Evolutionary conservation across 257 asterid species (phyloP), one percentile per base, ranked within the genome.

Genomic region (Perilla frutescens): DNA sequence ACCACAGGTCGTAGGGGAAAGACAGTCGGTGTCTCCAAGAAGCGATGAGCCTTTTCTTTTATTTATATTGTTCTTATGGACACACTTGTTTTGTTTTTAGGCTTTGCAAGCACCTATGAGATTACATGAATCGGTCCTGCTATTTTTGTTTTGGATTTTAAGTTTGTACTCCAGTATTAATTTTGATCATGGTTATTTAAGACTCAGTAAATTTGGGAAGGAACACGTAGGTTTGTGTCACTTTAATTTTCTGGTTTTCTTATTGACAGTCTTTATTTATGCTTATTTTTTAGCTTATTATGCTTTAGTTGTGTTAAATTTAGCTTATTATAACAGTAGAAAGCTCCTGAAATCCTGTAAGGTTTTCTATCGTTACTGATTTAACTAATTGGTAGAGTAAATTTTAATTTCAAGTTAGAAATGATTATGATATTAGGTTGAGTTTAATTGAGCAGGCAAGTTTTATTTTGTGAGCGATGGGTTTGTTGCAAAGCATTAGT

Each of bases 21-120:
- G 88, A 92, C 98, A 47, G 98, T 92, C 54, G 98, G 98, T 86
- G 98, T 92, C 75, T 92, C 96, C 69, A 92, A 92, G 94, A 92
- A 92, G 90, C 85, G 98, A 81, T 92, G 47, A 82, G 71, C 70
- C 1, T 11, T n/a, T 10, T 61, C 59, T 50, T 47, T 51, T 10
- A 40, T 68, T 31, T 63, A 3, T 58, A 3, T 54, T 8, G 37
- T 34, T 57, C 44, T 12, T 29, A 37, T 56, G 62, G 62, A 45
- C 51, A 50, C 14, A 55, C 67, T 74, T 63, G 54, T 75, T 68
- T 72, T 36, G 62, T 66, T 45, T 20, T 44, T 77, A 59, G 79
- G 71, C 14, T 80, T 14, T 54, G 20, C 69, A 37, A 26, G 29
- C 60, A 14, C 15, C 75, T 20, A 67, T 60, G 76, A 58, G 54